Conservation (phyloP, 78 protist species). For the Cavenderia fasciculata region DNA sequence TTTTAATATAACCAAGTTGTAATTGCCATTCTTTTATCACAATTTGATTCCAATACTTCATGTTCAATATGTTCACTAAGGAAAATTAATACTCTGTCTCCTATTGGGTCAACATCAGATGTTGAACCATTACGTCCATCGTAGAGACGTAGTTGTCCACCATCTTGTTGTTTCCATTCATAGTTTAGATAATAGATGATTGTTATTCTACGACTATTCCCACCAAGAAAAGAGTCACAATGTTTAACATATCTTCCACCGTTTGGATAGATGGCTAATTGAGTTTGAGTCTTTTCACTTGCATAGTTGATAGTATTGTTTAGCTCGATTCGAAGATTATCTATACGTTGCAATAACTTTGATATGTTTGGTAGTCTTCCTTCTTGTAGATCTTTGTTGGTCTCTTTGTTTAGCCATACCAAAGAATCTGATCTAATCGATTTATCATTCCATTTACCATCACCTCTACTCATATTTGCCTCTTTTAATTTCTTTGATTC, state of each 20-base stretch:
- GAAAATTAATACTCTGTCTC: slow-evolving; percentile 56
- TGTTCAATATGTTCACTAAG: slow-evolving; percentile 43
- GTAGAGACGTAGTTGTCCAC: slow-evolving; percentile 44
- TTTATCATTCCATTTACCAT: slow-evolving; percentile 46
- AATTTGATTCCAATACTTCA: slow-evolving; percentile 49
- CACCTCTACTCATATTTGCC: slow-evolving; percentile 49
- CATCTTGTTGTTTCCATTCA: slow-evolving; percentile 53
- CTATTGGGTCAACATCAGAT: slow-evolving; percentile 46
- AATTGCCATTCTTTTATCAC: slow-evolving; percentile 42
- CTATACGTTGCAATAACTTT: slow-evolving; percentile 1
- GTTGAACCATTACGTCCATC: no score
- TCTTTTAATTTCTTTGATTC: slow-evolving; percentile 15
- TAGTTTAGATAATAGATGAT: slow-evolving; percentile 49
- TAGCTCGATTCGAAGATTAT: slow-evolving; percentile 8
- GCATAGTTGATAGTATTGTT: not conserved
- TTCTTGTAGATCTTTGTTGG: not conserved
- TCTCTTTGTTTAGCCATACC: slow-evolving; percentile 52
- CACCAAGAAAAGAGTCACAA: slow-evolving; percentile 49
- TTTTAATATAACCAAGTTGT: slow-evolving; percentile 68
- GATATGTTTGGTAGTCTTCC: slow-evolving; percentile 20
- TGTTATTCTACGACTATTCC: slow-evolving; percentile 14
- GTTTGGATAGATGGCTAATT: slow-evolving; percentile 42
- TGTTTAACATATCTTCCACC: slow-evolving; percentile 73
- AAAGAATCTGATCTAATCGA: slow-evolving; percentile 44
- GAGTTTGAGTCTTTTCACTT: slow-evolving; percentile 2